A percentile compares a stretch with the other conserved stretches of the same genome.
Conservation (phyloP, 2,329 filamentous ascomycete species). For the Alternaria gansuensis region DNA sequence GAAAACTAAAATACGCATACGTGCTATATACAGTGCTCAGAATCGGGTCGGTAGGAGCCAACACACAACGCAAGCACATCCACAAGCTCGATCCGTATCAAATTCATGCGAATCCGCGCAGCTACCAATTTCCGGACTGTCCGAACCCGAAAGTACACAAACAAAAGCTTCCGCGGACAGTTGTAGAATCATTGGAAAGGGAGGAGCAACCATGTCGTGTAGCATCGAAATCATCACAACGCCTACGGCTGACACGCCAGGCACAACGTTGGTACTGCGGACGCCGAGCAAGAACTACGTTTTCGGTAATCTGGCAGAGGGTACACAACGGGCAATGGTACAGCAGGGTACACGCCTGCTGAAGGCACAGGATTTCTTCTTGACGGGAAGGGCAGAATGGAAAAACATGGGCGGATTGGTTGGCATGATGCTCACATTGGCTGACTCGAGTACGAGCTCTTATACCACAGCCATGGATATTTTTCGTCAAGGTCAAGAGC, state of each 20-base stretch:
- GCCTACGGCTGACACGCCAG: slow-evolving; percentile 87
- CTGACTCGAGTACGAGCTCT: slow-evolving; percentile 67
- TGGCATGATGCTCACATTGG: slow-evolving; percentile 84
- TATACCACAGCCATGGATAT: slow-evolving; percentile 56
- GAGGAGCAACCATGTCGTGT: slow-evolving; percentile 68
- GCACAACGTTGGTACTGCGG: slow-evolving; percentile 78
- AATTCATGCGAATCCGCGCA: slow-evolving; percentile 11
- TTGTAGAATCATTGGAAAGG: slow-evolving; percentile 3
- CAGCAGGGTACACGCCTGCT: slow-evolving; percentile 72
- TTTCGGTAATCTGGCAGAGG: slow-evolving; percentile 84
- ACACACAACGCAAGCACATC: background rate
- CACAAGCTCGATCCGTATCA: background rate
- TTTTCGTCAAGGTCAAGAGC: slow-evolving; percentile 33
- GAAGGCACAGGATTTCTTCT: slow-evolving; percentile 78
- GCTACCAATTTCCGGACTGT: slow-evolving; percentile 24
- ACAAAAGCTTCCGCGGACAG: background rate
- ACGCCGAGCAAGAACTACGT: slow-evolving; percentile 78
- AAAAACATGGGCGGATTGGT: slow-evolving; percentile 79
- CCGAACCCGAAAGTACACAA: background rate
- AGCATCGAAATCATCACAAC: slow-evolving; percentile 78
- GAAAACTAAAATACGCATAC: background rate
- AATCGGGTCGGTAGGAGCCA: background rate
- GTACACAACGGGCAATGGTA: slow-evolving; percentile 78
- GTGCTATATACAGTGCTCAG: background rate
- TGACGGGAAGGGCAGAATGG: slow-evolving; percentile 83